Base-by-base conservation (phyloP, 2,329 filamentous ascomycete species). In the Hymenoscyphus infarciens region DNA sequence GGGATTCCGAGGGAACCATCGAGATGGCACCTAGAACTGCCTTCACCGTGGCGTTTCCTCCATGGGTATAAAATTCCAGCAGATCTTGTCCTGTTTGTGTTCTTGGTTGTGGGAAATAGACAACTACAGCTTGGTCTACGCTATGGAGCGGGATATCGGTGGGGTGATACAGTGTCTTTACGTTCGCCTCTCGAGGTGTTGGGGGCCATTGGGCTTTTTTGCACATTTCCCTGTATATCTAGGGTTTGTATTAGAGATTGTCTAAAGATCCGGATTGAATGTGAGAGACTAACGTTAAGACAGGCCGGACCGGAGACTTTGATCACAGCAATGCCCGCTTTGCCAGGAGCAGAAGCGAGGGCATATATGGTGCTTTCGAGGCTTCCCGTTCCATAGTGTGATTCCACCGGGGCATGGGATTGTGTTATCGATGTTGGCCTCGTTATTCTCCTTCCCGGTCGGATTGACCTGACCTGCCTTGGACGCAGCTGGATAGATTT, bases 31-130 rank as follows among this genome's bases (percentile, higher is more conserved):
- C 78, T 2, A 99, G 81, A 0, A 97, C 90, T 1, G 94, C 91
- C 72, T 90, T 92, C 54, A 97, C 89, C 5, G 95, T 92, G 1
- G 95, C 95, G 2, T 87, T 83, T 0, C 95, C 94, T 31, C 95
- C 95, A 72, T 99, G 95, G n/a, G 97, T 84, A 71, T 99, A 95
- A 5, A 99, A 77, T 74, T 99, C 95, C 1, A 99, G 82, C 1
- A 98, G 82, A 72, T 97, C 92, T 74, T 98, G 93, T 33, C 95
- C 95, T 0, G 95, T 99, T 8, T 91, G 92, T 0, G 92, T 96
- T 57, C 84, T 84, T 0, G 94, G 93, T 0, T 80, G 82, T 0
- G 91, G 90, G 68, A 98, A 97, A 77, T 89, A 91, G 31, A 76
- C 0, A n/a, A 63, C 61, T 19, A 60, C 27, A 5, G 93, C 90